Evolutionary conservation across 768 basidiomycete species (phyloP), one percentile per base, ranked within the genome.

Genomic region (Boletellus ananiceps): DNA sequence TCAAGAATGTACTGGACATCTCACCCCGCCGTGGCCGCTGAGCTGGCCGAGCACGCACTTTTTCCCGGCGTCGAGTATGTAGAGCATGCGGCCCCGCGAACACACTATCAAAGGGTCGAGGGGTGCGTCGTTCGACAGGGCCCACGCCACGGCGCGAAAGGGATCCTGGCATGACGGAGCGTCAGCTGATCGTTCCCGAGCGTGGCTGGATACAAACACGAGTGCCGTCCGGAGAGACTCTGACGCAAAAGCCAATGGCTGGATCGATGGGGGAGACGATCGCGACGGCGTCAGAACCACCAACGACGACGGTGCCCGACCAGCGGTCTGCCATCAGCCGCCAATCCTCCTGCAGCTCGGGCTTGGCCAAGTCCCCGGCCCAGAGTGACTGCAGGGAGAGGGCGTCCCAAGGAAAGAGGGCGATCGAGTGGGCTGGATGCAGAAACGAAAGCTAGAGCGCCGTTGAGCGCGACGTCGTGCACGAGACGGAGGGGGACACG

Each of bases 21-120:
- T 69, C 68, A 86, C 87, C 33, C 82, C 84, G 18, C 87, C 87
- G 61, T 89, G 87, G 2, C 85, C 86, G 34, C 83, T 78, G 35
- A 86, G 68, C 52, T 68, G 71, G 7, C 82, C 75, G 3, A 75
- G 49, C 5, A 82, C 51, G 3, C 61, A 59, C 35, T 69, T 67
- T 16, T 60, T 65, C 44, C 65, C 66, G 9, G 77, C 66, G 55
- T 82, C 73, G 59, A 80, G 74, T 14, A 86, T 69, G 58, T 81
- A 81, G 18, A 88, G 54, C 18, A 84, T 56, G 47, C 77, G 78
- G 34, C 74, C 71, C 27, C 72, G 66, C 8, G 82, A 73, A 51
- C 84, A 76, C 23, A 88, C 60, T 21, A 86, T 60, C 15, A 88
- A 65, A 8, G 86, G 86, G n/a, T 81, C 74, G 13, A 74, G 68